Evolutionary conservation across 1,284 basidiomycete genomes (phyloP).

Genomic region (Wolfiporia cocos): DNA sequence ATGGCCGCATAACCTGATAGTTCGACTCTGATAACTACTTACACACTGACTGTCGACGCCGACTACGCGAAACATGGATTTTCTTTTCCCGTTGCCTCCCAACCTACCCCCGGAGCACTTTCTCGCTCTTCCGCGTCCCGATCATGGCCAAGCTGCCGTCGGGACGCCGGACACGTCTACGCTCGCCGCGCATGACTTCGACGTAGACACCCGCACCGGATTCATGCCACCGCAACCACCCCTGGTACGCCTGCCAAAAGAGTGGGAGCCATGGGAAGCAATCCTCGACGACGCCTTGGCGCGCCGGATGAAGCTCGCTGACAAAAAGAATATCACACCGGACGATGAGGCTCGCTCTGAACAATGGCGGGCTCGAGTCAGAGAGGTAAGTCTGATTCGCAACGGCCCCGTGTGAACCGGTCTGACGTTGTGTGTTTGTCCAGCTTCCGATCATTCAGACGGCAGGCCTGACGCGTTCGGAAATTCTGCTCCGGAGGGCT

Average conservation of each 20-base stretch:
- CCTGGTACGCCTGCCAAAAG: constrained; percentile 48
- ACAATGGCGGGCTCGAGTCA: constrained; percentile 58
- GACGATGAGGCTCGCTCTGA: constrained; percentile 41
- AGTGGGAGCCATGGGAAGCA: constrained; percentile 72
- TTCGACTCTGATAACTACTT: neutral
- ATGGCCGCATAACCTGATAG: too few relatives aligned
- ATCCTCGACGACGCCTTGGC: constrained; percentile 46
- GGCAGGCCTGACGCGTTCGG: constrained; percentile 45
- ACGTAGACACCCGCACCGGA: constrained; percentile 87
- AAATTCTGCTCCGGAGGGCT: constrained; percentile 71
- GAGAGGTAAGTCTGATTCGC: constrained; percentile 40
- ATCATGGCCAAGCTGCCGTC: constrained; percentile 31
- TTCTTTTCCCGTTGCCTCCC: neutral
- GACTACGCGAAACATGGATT: constrained; percentile 2
- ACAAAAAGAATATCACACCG: constrained; percentile 34
- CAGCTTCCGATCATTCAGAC: constrained; percentile 48
- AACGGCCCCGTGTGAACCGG: too few relatives aligned
- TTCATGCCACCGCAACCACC: constrained; percentile 88
- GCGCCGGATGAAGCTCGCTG: constrained; percentile 50
- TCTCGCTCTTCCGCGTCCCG: constrained; percentile 57
- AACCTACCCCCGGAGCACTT: constrained; percentile 48
- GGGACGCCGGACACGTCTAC: constrained; percentile 74
- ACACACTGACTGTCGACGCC: neutral
- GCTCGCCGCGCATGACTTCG: constrained; percentile 90
- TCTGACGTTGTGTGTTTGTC: too few relatives aligned